Percentiles rank a stretch among this genome's conserved stretches.
phyloP scores from a whole-genome alignment of 805 yeast species.

The Isabelozyma heimii region DNA sequence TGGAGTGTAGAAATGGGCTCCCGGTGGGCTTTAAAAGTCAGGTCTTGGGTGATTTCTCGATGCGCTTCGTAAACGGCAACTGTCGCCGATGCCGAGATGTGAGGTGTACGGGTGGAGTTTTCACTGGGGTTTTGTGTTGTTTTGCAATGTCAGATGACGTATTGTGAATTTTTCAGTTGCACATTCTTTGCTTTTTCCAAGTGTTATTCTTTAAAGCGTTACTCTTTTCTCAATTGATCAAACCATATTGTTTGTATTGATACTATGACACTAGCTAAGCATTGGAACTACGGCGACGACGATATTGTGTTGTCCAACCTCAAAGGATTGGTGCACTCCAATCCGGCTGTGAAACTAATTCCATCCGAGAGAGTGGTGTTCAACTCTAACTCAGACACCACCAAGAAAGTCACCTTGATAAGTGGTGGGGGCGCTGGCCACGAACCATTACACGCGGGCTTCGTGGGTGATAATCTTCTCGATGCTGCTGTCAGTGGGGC shows the following conservation, averaged over 20 bases:
- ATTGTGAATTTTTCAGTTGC: background rate
- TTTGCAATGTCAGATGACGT: background rate
- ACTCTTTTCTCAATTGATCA: background rate
- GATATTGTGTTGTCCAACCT: conserved; percentile 49
- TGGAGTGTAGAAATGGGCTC: background rate
- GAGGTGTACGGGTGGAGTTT: background rate
- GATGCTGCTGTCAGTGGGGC: conserved; percentile 90
- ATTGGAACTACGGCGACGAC: conserved; percentile 47
- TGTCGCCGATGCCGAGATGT: background rate
- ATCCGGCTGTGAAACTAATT: conserved; percentile 53
- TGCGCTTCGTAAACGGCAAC: background rate
- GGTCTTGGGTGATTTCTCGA: background rate
- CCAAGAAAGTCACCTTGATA: conserved; percentile 64
- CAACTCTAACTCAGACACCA: conserved; percentile 33
- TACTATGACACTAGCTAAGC: conserved; percentile 39
- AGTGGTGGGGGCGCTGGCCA: conserved; percentile 98
- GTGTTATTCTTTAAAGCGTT: background rate
- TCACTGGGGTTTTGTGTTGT: background rate
- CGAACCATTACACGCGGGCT: conserved; percentile 92
- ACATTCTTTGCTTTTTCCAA: conserved; percentile 5
- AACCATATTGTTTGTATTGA: background rate
- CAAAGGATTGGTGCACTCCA: conserved; percentile 50
- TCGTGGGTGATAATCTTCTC: conserved; percentile 77
- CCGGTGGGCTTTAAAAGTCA: background rate
- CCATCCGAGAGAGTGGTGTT: conserved; percentile 57